Base-by-base conservation (phyloP, 495 filamentous ascomycete genomes). In the Aspergillus hancockii region DNA sequence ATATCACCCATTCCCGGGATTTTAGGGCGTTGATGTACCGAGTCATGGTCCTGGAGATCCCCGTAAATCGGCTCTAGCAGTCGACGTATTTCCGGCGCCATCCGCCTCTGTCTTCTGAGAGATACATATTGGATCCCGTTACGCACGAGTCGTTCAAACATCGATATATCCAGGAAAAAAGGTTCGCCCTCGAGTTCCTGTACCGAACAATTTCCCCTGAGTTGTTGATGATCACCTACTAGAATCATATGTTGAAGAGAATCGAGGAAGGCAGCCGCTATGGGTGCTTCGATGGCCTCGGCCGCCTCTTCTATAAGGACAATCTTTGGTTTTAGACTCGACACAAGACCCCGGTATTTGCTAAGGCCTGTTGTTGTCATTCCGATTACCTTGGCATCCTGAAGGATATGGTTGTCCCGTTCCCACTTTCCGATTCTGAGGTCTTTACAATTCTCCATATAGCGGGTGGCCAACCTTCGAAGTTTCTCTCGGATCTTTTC, bases 351-450 rank as follows among this genome's bases (percentile, higher is more conserved):
- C 18, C 93, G 84, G 61, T 94, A 93, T 64, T 97, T 97, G 66
- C 86, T 90, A n/a, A 97, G 69, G 4, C 94, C 94, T 0, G 93
- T 92, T 0, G 86, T 89, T 7, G 90, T 93, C 79, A 90, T 83
- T 9, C 89, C 90, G 52, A 93, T 75, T 1, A 92, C 57, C 62
- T 84, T 89, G 8, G 82, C 74, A 5, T 75, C 61, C 49, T 73
- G 66, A 4, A 90, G 71, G 23, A 83, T 67, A 10, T 69, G 62
- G 51, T 73, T 60, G 65, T 88, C 76, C 58, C 74, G 55, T 70
- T 90, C 83, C 83, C 81, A 84, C 52, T 69, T 78, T 3, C 83
- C 79, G 32, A 88, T 77, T 23, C 77, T 74, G 0, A 81, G 64
- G 1, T 79, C 67, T 19, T 69, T 64, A 19, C 75, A 71, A 21